Percentiles rank a stretch among this genome's conserved stretches.
Evolutionary conservation across 2,329 filamentous ascomycete genomes (phyloP).

Genomic region (Acarospora socialis): DNA sequence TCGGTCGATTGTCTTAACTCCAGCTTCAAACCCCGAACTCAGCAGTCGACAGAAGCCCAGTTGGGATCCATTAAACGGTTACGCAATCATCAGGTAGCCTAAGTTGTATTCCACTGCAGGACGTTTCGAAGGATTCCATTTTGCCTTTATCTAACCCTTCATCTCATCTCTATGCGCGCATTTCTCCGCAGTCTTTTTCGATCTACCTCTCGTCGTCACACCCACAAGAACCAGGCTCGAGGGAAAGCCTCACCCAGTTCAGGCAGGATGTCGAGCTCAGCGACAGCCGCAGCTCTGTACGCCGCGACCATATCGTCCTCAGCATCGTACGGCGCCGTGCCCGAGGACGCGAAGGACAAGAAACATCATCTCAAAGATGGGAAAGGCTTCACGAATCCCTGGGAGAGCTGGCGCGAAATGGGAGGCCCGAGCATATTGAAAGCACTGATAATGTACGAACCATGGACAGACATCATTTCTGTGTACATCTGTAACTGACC

Average conservation of each 20-base stretch:
- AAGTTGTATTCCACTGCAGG: too few relatives aligned
- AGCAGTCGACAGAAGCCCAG: too few relatives aligned
- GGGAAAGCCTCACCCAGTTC: slow-evolving; percentile 5
- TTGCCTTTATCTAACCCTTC: slow-evolving; percentile 14
- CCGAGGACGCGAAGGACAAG: slow-evolving; percentile 32
- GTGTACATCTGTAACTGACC: background rate
- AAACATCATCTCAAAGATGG: slow-evolving; percentile 38
- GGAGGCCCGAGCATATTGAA: slow-evolving; percentile 7
- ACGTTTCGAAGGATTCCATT: too few relatives aligned
- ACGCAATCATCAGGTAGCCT: too few relatives aligned
- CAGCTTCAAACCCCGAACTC: too few relatives aligned
- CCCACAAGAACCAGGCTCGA: slow-evolving; percentile 7
- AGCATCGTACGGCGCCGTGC: slow-evolving; percentile 21
- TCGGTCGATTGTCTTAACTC: too few relatives aligned
- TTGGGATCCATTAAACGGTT: too few relatives aligned
- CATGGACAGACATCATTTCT: background rate
- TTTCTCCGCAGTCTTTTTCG: slow-evolving; percentile 15
- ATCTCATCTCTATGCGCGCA: slow-evolving; percentile 14
- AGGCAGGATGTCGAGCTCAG: slow-evolving; percentile 12
- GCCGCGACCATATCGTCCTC: slow-evolving; percentile 13
- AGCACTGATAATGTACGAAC: background rate
- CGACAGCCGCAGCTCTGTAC: slow-evolving; percentile 11
- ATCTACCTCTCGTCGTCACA: slow-evolving; percentile 14
- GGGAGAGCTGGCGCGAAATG: slow-evolving; percentile 36
- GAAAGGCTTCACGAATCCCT: slow-evolving; percentile 43